Evolutionary conservation across 306 rosid genomes (phyloP), one percentile per base, ranked within the genome.

Genomic region (Castanea mollissima): DNA sequence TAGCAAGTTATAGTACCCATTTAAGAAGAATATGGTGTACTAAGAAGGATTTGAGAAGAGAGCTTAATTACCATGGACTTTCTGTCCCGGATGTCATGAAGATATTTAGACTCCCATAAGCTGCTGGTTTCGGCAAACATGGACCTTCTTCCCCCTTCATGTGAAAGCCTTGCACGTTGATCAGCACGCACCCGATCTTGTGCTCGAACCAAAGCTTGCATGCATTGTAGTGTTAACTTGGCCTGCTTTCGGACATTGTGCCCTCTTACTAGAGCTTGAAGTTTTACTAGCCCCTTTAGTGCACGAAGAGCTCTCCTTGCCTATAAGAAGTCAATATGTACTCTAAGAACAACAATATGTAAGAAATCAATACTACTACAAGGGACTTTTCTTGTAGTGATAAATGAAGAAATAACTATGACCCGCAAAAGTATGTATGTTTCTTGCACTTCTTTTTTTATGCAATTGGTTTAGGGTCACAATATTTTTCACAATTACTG

Each of bases 261-360:
- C 25, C 83, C 86, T 79, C 86, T 83, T 19, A 79, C 81, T 32
- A 83, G 79, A 9, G 83, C 86, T 79, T 83, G 86, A 32, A 83
- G 83, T 63, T 75, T 83, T 34, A 83, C 86, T 3, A 83, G 74
- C 63, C 86, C 86, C 46, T 79, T 83, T 3, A 83, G 80, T n/a
- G 83, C 86, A 31, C 51, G 46, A 5, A 79, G 75, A 74, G 83
- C 86, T 71, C 81, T 83, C 44, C 80, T 79, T 57, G 86, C 86
- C 86, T 83, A 11, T 5, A 31, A 27, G 4, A 56, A 1, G 49
- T 49, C 54, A 49, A 49, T 12, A 12, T 12, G 54, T 49, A 3
- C 5, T 9, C 54, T 1, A 12, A 49, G 54, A 11, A 49, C 54
- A 49, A 10, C 54, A 49, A 49, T 49, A 12, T 49, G 10, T 12